A percentile compares a stretch with the other conserved stretches of the same genome.
phyloP scores from a whole-genome alignment of 805 yeast species.

The Candida awuae region DNA sequence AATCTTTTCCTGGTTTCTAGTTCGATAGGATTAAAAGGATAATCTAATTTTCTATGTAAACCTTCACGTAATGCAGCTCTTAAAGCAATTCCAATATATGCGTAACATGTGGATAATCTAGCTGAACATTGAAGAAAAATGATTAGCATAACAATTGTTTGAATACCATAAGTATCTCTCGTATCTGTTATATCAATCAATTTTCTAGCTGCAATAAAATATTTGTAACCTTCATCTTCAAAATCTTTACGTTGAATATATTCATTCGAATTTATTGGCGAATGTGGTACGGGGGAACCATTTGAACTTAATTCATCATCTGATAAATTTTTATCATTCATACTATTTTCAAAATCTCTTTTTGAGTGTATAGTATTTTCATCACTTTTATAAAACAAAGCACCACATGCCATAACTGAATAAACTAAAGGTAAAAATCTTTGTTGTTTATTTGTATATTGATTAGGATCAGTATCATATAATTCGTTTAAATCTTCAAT shows the following conservation, averaged over 20 bases:
- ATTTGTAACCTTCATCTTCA: constrained; percentile 72
- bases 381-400: constrained; percentile 55
- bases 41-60: constrained; percentile 62
- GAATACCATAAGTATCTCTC: constrained; percentile 73
- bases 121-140: constrained; percentile 85
- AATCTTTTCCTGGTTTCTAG: constrained; percentile 75
- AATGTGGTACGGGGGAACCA: no score
- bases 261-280: no score
- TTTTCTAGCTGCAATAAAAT: constrained; percentile 73
- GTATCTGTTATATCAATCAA: constrained; percentile 79
- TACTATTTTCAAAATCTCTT: constrained; percentile 1
- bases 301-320: no score
- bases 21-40: constrained; percentile 66
- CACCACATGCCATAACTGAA: constrained; percentile 85
- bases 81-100: constrained; percentile 82
- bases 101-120: constrained; percentile 75
- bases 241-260: constrained; percentile 30
- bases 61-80: constrained; percentile 80
- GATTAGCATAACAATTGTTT: constrained; percentile 79
- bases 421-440: constrained; percentile 73
- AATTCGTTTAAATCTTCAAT: constrained; percentile 65
- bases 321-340: constrained; percentile 13
- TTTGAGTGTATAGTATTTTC: constrained; percentile 23
- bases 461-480: constrained; percentile 66
- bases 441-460: constrained; percentile 64